Percentiles rank a stretch among this genome's conserved stretches.
Evolutionary conservation across 495 filamentous ascomycete species (phyloP).

Genomic region (Diplogelasinospora grovesii): DNA sequence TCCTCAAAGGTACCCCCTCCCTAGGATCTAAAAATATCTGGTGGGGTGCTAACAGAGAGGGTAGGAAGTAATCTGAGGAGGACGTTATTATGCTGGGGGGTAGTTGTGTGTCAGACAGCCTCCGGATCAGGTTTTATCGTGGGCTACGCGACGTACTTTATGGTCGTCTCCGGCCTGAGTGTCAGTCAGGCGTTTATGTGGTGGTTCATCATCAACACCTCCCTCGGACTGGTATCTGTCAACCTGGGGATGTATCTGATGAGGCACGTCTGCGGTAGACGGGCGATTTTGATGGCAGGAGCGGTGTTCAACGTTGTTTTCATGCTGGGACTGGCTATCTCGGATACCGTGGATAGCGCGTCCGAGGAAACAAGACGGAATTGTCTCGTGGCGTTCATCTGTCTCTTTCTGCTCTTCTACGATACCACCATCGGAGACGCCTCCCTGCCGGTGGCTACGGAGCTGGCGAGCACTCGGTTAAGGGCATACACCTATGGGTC

Average conservation of each 20-base stretch:
- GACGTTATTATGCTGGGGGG: constrained; percentile 32
- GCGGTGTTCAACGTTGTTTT: constrained; percentile 24
- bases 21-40: too few species aligned
- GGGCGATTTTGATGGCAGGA: constrained; percentile 28
- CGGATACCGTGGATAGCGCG: too few species aligned
- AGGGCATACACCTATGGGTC: constrained; percentile 11
- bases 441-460: constrained; percentile 6
- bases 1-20: constrained; percentile 27
- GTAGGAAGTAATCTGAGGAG: constrained; percentile 32
- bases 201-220: constrained; percentile 25
- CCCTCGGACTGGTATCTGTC: too few species aligned
- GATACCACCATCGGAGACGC: constrained; percentile 14
- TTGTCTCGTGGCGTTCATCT: constrained; percentile 18
- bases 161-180: constrained; percentile 30
- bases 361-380: too few species aligned
- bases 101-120: constrained; percentile 28
- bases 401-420: constrained; percentile 13
- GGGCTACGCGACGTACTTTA: constrained; percentile 36
- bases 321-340: constrained; percentile 32
- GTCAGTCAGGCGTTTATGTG: constrained; percentile 34
- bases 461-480: constrained; percentile 10
- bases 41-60: constrained; percentile 28
- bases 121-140: constrained; percentile 36
- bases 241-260: constrained; percentile 32
- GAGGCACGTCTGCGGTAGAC: constrained; percentile 30